A percentile compares a stretch with the other conserved stretches of the same genome.
Evolutionary conservation across 805 yeast species (phyloP).

Genomic region (Sugiyamaella lignohabitans): DNA sequence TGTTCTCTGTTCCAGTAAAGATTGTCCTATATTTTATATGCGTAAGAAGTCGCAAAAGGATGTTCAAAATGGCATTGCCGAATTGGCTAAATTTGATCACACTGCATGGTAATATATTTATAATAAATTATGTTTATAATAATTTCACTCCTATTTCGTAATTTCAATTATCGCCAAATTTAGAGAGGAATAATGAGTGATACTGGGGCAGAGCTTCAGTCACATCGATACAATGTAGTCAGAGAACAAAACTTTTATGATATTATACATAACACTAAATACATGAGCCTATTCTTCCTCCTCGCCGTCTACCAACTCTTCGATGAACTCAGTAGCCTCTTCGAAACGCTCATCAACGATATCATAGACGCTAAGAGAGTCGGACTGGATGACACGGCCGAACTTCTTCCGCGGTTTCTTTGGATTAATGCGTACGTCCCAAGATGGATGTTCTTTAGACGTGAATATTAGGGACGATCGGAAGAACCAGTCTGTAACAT

Average conservation of each 20-base stretch:
- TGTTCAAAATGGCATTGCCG: constrained; percentile 48
- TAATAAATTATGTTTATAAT: no score
- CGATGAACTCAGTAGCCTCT: constrained; percentile 76
- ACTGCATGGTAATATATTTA: constrained; percentile 26
- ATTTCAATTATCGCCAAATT: not conserved
- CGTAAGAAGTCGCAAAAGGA: constrained; percentile 81
- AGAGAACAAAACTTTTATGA: no score
- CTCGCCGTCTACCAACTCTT: constrained; percentile 21
- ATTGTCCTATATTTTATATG: constrained; percentile 97
- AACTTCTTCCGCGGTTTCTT: constrained; percentile 84
- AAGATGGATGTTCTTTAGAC: constrained; percentile 65
- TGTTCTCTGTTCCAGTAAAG: constrained; percentile 89
- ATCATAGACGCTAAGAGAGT: constrained; percentile 65
- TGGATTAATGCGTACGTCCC: constrained; percentile 49
- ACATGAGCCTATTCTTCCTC: constrained; percentile 4
- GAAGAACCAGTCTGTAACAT: constrained; percentile 86
- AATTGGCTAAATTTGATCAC: constrained; percentile 59
- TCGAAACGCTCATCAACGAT: constrained; percentile 75
- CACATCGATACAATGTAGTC: no score
- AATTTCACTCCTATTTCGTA: no score
- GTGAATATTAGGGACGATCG: constrained; percentile 80
- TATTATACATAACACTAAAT: no score
- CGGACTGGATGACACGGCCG: constrained; percentile 79
- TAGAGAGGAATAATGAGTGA: no score
- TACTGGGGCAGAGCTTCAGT: no score